Evolutionary conservation across 495 filamentous ascomycete genomes (phyloP), one percentile per base, ranked within the genome.

Genomic region (Daldinia childiae): DNA sequence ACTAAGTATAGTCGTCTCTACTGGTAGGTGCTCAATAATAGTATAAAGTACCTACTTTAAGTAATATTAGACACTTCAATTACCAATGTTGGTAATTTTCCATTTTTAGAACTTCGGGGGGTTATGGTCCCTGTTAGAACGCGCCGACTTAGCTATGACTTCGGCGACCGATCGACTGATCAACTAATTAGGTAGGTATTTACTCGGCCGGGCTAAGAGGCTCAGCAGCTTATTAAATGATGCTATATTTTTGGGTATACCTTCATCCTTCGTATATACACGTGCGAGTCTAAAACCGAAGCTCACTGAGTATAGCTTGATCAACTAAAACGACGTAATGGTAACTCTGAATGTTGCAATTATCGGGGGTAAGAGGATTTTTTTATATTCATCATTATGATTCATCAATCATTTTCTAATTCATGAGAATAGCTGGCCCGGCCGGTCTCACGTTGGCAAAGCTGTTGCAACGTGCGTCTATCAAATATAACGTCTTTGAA

Each of bases 171-270:
- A 45, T 45, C n/a, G 41, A 45, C 6, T 45, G n/a, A 19, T 45
- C n/a, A 17, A 45, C 6, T 45, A 6, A 19, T 45, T 45, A 45
- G 6, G n/a, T 45, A 45, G 41, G 15, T 45, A 45, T 21, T 45
- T 45, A 45, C 41, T 19, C 15, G 41, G 17, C 6, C 41, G 8
- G 41, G 41, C 17, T 19, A 21, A 45, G 41, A 45, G 17, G 41
- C 41, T 45, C 41, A 45, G 41, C 41, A 21, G 41, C 15, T 45
- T 45, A 45, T 45, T 45, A 45, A 45, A 45, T 17, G 41, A 45
- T 21, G 41, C 39, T 21, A 45, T 19, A 7, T 21, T 45, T 45
- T 45, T 45, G 41, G 17, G 21, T 8, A 45, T n/a, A 45, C 41
- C 17, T 45, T 17, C 41, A 17, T 45, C 41, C 41, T 19, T 45